A percentile compares a stretch with the other conserved stretches of the same genome.
Evolutionary conservation across 176 grass and related monocot species (phyloP).

Genomic region (Aegilops tauschii): DNA sequence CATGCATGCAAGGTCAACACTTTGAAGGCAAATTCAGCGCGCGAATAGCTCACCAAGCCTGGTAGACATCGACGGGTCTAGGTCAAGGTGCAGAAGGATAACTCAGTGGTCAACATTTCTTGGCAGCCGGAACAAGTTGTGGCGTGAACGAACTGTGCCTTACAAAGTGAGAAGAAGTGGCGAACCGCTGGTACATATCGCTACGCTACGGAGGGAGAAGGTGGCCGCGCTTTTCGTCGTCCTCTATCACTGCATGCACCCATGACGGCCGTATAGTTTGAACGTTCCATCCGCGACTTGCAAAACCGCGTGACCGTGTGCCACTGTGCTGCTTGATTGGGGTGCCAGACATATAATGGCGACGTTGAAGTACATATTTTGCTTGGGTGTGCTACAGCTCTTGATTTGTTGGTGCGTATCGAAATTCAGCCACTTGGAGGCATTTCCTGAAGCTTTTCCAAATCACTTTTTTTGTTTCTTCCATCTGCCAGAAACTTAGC

Average conservation of each 20-base stretch:
- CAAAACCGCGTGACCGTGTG: neutral
- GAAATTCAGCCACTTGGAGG: slow-evolving; percentile 8
- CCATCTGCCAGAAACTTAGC: neutral
- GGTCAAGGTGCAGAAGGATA: neutral
- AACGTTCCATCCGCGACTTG: neutral
- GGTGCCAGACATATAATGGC: neutral
- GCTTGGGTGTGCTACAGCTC: neutral
- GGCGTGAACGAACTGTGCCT: neutral
- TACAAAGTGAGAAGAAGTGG: neutral
- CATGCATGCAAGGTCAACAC: neutral
- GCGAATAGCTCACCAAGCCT: neutral
- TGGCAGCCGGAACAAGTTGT: neutral
- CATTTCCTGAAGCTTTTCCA: neutral
- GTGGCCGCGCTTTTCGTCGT: neutral
- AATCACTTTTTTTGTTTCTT: neutral
- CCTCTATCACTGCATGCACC: neutral
- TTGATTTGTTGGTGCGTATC: neutral
- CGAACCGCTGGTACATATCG: neutral
- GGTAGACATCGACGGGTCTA: neutral
- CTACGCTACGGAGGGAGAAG: neutral
- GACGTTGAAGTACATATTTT: neutral
- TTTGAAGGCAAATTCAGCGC: neutral
- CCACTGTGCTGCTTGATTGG: neutral
- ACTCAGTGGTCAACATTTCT: neutral
- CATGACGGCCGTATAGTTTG: slow-evolving; percentile 17